Conservation (phyloP, 148 eudicot species). For the Arctostaphylos glauca region DNA sequence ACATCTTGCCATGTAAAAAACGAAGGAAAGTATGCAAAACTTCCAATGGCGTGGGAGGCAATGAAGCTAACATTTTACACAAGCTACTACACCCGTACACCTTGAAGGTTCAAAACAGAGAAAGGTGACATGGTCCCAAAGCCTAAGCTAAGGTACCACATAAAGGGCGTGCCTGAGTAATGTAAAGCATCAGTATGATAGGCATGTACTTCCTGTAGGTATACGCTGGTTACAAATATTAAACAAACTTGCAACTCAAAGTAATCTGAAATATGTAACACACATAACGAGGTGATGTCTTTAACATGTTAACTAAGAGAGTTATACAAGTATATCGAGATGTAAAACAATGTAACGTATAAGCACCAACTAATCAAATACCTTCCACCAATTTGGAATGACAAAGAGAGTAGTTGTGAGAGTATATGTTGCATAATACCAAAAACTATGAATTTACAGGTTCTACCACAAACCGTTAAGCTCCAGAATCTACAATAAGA, state of each 20-base stretch:
- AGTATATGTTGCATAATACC: neutral
- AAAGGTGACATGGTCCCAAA: conserved; percentile 1
- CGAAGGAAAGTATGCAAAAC: neutral
- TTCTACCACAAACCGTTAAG: neutral
- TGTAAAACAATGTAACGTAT: neutral
- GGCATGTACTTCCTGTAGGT: neutral
- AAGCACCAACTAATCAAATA: neutral
- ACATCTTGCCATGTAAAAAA: neutral
- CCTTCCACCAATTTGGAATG: neutral
- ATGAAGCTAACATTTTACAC: neutral
- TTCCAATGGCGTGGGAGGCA: neutral
- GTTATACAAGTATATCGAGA: neutral
- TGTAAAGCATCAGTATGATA: neutral
- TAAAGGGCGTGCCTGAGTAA: neutral
- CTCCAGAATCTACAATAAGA: neutral
- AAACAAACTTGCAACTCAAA: neutral
- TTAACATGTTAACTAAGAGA: neutral
- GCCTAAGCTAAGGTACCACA: neutral
- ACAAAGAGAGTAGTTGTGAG: neutral
- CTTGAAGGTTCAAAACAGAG: neutral
- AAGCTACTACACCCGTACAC: neutral
- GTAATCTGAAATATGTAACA: neutral
- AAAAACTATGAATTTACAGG: neutral
- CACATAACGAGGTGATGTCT: neutral
- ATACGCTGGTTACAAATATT: neutral